phyloP scores from a whole-genome alignment of 2,329 filamentous ascomycete genomes.

The Lecanicillium sp. region DNA sequence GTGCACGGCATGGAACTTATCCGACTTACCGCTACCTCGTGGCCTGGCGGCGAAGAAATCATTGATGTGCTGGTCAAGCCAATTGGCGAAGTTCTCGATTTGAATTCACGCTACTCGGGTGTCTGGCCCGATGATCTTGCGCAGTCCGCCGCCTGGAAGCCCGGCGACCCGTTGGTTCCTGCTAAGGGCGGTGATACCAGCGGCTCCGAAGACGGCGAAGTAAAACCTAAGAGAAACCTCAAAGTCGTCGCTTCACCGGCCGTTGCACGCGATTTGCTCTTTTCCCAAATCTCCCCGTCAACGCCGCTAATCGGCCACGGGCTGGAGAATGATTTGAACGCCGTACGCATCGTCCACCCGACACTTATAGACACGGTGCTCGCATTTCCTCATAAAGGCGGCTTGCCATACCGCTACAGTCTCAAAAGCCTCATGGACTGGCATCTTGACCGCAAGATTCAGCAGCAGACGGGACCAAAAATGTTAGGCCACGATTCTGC shows the following conservation, averaged over 20 bases:
- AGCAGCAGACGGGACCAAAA: conserved; percentile 49
- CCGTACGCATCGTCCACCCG: conserved; percentile 74
- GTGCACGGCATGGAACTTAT: conserved; percentile 81
- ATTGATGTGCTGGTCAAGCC: conserved; percentile 82
- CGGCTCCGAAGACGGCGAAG: conserved; percentile 20
- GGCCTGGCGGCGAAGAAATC: conserved; percentile 68
- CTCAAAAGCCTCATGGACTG: conserved; percentile 66
- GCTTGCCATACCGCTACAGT: conserved; percentile 68
- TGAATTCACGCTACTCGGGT: conserved; percentile 89
- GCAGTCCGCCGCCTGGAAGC: conserved; percentile 51
- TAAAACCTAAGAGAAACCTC: conserved; percentile 33
- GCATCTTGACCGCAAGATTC: conserved; percentile 70
- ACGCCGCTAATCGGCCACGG: conserved; percentile 90
- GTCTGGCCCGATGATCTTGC: conserved; percentile 71
- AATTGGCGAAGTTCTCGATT: conserved; percentile 73
- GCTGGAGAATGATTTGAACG: conserved; percentile 91
- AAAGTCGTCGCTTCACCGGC: conserved; percentile 69
- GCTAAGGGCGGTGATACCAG: conserved; percentile 17
- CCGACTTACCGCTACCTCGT: conserved; percentile 78
- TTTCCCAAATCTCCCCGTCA: conserved; percentile 61
- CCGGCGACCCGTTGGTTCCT: conserved; percentile 14
- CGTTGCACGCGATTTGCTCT: conserved; percentile 67
- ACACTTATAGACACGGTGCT: conserved; percentile 79
- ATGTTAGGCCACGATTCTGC: conserved; percentile 75
- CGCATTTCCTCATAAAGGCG: conserved; percentile 69